Conservation (phyloP, 331 rosid species). For the Rhamnella rubrinervis region DNA sequence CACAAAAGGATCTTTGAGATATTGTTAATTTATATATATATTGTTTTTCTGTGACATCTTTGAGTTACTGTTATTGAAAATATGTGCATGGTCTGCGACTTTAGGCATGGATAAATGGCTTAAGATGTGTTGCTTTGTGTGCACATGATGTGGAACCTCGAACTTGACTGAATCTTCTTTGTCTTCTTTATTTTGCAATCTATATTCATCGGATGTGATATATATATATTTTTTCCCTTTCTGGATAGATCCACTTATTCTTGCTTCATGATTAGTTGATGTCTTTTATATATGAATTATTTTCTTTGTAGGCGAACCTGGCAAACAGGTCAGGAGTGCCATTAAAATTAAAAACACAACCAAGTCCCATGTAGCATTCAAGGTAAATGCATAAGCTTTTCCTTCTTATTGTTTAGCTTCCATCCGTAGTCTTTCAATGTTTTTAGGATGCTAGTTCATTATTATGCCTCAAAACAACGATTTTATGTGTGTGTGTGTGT, state of each 20-base stretch:
- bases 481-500: no score
- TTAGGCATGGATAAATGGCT: no score
- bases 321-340: conserved; percentile 94
- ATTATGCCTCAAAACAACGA: neutral
- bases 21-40: no score
- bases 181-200: neutral
- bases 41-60: no score
- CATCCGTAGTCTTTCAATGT: neutral
- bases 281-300: neutral
- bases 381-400: conserved; percentile 44
- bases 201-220: neutral
- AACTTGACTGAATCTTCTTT: neutral
- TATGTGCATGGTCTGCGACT: no score
- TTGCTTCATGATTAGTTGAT: neutral
- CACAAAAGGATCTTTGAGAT: no score
- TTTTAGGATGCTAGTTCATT: neutral
- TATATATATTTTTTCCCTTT: neutral
- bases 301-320: conserved; percentile 72
- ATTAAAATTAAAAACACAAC: conserved; percentile 82
- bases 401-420: neutral
- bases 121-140: no score
- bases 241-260: neutral
- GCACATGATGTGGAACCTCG: neutral
- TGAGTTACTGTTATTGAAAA: no score
- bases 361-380: conserved; percentile 84